A percentile compares a stretch with the other conserved stretches of the same genome.
These are phyloP conservation scores for Coffea eugenioides DNA, from an alignment of 257 asterid species.

Conservation along the genomic window DNA sequence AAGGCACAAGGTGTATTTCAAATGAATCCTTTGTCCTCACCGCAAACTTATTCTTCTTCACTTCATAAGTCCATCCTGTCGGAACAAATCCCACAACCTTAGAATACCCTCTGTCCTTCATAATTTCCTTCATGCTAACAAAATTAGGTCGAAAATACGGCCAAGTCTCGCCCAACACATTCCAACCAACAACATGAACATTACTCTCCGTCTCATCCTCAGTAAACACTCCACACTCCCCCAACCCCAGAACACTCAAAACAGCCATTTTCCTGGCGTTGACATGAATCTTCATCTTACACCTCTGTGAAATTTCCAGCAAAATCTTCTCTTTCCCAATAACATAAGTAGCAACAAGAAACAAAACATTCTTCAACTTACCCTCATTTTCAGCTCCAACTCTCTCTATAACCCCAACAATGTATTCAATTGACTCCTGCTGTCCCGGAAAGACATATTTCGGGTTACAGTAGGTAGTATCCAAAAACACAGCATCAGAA, in stretches of 20 bases:
- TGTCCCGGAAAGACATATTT: slow-evolving; percentile 78
- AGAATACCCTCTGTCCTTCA: slow-evolving; percentile 73
- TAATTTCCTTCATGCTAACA: slow-evolving; percentile 63
- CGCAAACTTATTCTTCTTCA: slow-evolving; percentile 66
- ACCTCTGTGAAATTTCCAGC: slow-evolving; percentile 74
- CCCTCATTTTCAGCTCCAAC: slow-evolving; percentile 48
- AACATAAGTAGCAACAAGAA: slow-evolving; percentile 84
- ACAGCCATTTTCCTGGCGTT: slow-evolving; percentile 59
- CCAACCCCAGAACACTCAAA: slow-evolving; percentile 60
- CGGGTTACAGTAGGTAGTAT: slow-evolving; percentile 89
- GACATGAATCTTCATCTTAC: slow-evolving; percentile 70
- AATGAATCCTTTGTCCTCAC: slow-evolving; percentile 72
- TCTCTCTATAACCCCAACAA: slow-evolving; percentile 61
- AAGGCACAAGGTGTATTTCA: slow-evolving; percentile 96
- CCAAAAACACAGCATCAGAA: slow-evolving; percentile 79
- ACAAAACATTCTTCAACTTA: slow-evolving; percentile 51
- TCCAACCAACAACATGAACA: slow-evolving; percentile 94
- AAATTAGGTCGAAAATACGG: slow-evolving; percentile 89
- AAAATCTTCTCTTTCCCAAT: slow-evolving; percentile 88
- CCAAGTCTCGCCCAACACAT: slow-evolving; percentile 94
- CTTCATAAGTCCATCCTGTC: slow-evolving; percentile 95
- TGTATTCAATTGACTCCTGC: slow-evolving; percentile 80
- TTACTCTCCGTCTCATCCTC: slow-evolving; percentile 62
- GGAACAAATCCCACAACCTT: slow-evolving; percentile 91
- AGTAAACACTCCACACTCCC: slow-evolving; percentile 65